Evolutionary conservation across 225 moss, liverwort and hornwort genomes (phyloP), one percentile per base, ranked within the genome.

Genomic region (Neckera pumila): DNA sequence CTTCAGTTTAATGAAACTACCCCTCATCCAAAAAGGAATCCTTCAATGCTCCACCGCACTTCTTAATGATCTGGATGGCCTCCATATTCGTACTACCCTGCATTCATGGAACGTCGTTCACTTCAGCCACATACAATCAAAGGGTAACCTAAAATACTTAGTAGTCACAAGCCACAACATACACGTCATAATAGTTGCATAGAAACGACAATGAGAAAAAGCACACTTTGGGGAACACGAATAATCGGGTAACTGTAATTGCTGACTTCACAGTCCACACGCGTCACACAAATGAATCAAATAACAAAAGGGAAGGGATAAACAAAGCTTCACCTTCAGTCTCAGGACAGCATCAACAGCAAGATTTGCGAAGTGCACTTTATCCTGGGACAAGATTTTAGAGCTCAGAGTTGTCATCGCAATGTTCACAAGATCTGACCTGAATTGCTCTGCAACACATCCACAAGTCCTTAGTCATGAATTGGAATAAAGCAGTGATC

Each of bases 351-450:
- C 99, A 86, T 99, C 97, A 18, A 97, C 99, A 54, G 99, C 96
- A 62, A 99, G 93, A 80, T 99, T 99, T 10, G 99, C 93, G 53
- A 99, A 99, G 82, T 99, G 95, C 73, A 96, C 96, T 92, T 99
- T 99, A 71, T 99, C 99, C 90, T 99, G 99, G 17, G 99, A 95
- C 65, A 99, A 90, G 87, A 99, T 99, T 61, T 99, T 99, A 28
- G 99, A 99, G 91, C 99, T 99, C 94, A 99, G 87, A 33, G 97
- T 97, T 54, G 99, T 99, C 99, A 97, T 99, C 17, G 99, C 99
- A 77, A 99, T 99, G 83, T 99, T 99, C 15, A 96, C 95, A 53
- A 99, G 93, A 89, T 99, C 99, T 13, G 92, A 93, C 76, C 99
- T 92, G 91, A 99, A 99, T 87, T 87, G 93, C 84, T 95, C 99